Evolutionary conservation across 2,329 filamentous ascomycete species (phyloP), one percentile per base, ranked within the genome.

Genomic region (Emergomyces orientalis): DNA sequence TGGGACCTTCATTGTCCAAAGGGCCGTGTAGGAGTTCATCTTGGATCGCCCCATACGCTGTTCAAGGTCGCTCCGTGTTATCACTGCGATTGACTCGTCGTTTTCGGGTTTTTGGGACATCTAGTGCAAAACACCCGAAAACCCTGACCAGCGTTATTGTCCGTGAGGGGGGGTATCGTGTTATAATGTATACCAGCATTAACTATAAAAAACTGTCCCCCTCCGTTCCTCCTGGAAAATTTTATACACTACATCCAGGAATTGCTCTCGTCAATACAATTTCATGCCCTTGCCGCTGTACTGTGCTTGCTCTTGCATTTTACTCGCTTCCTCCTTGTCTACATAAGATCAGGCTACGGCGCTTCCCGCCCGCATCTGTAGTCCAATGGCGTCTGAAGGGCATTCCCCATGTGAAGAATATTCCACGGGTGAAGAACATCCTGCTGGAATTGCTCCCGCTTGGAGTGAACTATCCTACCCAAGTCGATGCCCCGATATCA

Each of bases 381-480:
- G 47, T n/a, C 57, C 39, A 47, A 59, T 59, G 57, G 57, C 57
- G 27, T 47, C 39, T 22, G 57, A 59, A 47, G 57, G 30, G 25
- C 57, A 59, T 51, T 49, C 62, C 17, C 60, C 62, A 27, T 41
- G 34, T 14, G 54, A 41, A 27, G 54, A 41, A 37, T 41, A 39
- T 5, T 39, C 54, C 11, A 37, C 54, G 6, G 17, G 39, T 34
- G 57, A 49, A 47, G 57, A 59, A 19, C 57, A 59, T 51, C 37
- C 61, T 19, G 49, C 56, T 34, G 62, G 63, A 56, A 47, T 67
- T 25, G 43, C 54, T 13, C 32, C 57, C n/a, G 51, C 63, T 7
- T 65, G 64, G 64, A 14, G 59, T n/a, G 65, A 64, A 34, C 59
- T 64, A 52, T 63, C 63, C 22, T 64, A 61, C 56, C 63, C 49